Base-by-base conservation (phyloP, 1,284 basidiomycete genomes). In the Ceratobasidium sp. region DNA sequence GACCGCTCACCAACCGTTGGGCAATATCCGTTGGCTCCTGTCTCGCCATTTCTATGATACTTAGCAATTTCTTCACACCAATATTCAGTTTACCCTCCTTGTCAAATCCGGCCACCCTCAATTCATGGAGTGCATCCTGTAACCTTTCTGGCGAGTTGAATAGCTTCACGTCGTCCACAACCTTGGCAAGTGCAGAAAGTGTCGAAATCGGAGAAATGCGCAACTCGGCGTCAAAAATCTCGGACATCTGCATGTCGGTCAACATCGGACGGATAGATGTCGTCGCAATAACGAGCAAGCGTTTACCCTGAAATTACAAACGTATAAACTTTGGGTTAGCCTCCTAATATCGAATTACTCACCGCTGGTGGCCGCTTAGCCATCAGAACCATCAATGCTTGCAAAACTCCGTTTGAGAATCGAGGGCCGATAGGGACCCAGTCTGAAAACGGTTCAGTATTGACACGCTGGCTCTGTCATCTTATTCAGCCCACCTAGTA, bases 371-470 rank as follows among this genome's bases (percentile, higher is more conserved):
- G 97, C 76, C 93, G 87, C 77, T 93, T 92, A 72, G 89, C 89
- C 74, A 99, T 88, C 34, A 99, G 84, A 0, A 99, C 96, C 62
- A 98, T 85, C 18, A 99, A 83, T 0, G 96, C 87, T 81, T 99
- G 97, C 41, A 99, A 84, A 10, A 99, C 94, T 14, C 91, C 85
- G 80, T 99, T 99, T 1, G 95, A 97, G 84, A 98, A 99, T 64
- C 96, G 87, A 16, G 93, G 95, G 1, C 97, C 97, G 81, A 99
- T 93, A 3, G 96, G 95, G n/a, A 96, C 96, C 92, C 95, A 99
- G 76, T 97, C 96, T 95, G 71, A 21, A 39, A 53, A 23, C 48
- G 21, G 53, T 16, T 32, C 30, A 69, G 34, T 14, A 34, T 41
- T 45, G 26, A 26, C 67, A 9, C 12, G 34, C n/a, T n/a, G n/a